Conservation (phyloP, 306 rosid species). For the Mimosa pudica region DNA sequence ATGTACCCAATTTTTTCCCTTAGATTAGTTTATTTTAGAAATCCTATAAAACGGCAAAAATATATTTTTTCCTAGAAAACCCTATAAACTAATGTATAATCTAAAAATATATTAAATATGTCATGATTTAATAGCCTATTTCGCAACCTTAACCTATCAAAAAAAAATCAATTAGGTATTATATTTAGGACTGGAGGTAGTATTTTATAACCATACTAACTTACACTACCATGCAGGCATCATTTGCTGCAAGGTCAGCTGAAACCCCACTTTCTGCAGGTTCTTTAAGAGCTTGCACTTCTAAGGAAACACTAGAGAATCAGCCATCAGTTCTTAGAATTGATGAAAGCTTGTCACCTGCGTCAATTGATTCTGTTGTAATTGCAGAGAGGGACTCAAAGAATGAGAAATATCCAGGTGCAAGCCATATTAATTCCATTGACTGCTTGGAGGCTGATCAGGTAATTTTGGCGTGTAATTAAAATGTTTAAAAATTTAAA, state of each 20-base stretch:
- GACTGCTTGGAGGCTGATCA: slow-evolving; percentile 86
- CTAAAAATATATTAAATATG: too few relatives aligned
- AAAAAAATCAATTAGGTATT: too few relatives aligned
- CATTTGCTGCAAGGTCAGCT: slow-evolving; percentile 72
- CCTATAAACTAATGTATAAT: too few relatives aligned
- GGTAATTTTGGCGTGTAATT: slow-evolving; percentile 44
- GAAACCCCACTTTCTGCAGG: slow-evolving; percentile 78
- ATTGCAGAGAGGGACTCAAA: slow-evolving; percentile 81
- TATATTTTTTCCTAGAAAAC: too few relatives aligned
- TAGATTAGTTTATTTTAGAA: too few relatives aligned
- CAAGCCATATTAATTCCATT: slow-evolving; percentile 62
- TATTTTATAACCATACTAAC: slow-evolving; percentile 2
- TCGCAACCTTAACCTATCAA: too few relatives aligned
- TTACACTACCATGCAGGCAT: slow-evolving; percentile 50
- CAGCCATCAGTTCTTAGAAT: slow-evolving; percentile 63
- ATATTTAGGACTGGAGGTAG: too few relatives aligned
- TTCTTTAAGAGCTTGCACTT: slow-evolving; percentile 61
- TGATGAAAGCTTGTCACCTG: slow-evolving; percentile 85
- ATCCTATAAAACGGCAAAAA: too few relatives aligned
- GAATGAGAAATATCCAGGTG: slow-evolving; percentile 59
- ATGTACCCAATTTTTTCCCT: too few relatives aligned
- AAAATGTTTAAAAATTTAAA: neutral
- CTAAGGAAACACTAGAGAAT: slow-evolving; percentile 63
- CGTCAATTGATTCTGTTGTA: slow-evolving; percentile 85
- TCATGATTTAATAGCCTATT: too few relatives aligned